Evolutionary conservation across 164 flowering plant species (phyloP), one percentile per base, ranked within the genome.

Genomic region (Tinospora cordifolia): DNA sequence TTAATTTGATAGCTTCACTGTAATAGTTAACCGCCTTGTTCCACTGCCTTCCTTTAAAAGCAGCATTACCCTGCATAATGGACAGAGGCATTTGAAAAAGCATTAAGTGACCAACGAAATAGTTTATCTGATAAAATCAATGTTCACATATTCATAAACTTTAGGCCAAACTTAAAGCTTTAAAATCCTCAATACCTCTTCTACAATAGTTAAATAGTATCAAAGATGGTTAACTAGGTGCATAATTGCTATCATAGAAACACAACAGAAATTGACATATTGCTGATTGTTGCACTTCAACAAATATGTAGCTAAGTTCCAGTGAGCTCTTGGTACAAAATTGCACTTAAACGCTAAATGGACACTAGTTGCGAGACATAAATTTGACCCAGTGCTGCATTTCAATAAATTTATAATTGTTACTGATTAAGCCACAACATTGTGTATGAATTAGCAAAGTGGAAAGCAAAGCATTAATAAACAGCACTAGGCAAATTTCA

Each of bases 11-110:
- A 71, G 98, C 98, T 79, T 92, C 97, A 74, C 79, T 83, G 73
- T 94, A 94, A 75, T 81, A 88, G 72, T 67, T 90, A 12, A 89
- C 89, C 75, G 97, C 97, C 77, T 91, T 94, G 76, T 90, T 90
- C 96, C 96, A 94, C 76, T 87, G 93, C 71, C 70, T 83, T 74
- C 88, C 87, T 79, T 94, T 94, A 75, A 76, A 94, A 67, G 97
- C 95, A 74, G 98, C 95, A 86, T 94, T 94, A 11, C 98, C 98
- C 97, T 94, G 83, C 67, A 73, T 39, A 41, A 63, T 39, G 57
- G 47, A 66, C 25, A 54, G 8, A 17, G 51, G 40, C 40, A 27
- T 7, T 39, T 6, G 9, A 39, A 36, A 26, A 64, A 60, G 21
- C 41, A 6, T 21, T 54, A 70, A 36, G 64, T 24, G 4, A 21